Percentiles rank a stretch among this genome's conserved stretches.
Evolutionary conservation across 2,329 filamentous ascomycete species (phyloP).

Genomic region (Botrytis porri): DNA sequence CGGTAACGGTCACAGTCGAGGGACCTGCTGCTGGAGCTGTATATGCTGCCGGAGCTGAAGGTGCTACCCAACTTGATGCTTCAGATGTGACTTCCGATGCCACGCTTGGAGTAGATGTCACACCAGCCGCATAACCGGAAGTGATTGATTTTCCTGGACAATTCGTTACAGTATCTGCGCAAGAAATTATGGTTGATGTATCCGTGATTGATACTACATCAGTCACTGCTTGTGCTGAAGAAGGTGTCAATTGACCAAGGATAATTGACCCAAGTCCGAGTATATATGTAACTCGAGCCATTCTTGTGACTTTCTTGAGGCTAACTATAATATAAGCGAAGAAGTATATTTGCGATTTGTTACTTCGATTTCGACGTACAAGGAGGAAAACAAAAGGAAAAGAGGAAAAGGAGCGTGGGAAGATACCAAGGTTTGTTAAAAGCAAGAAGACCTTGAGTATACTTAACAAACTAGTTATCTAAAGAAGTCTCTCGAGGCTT

Average conservation of each 20-base stretch:
- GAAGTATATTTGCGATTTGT: not conserved
- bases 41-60: not conserved
- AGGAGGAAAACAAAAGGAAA: not conserved
- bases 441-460: not conserved
- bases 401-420: not conserved
- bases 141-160: not conserved
- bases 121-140: not conserved
- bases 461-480: slow-evolving; percentile 1
- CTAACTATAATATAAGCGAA: not conserved
- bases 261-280: slow-evolving; percentile 1
- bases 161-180: slow-evolving; percentile 13
- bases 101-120: not conserved
- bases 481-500: not conserved
- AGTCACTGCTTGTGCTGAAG: not conserved
- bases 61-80: not conserved
- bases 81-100: not conserved
- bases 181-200: slow-evolving; percentile 13
- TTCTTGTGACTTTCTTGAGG: not conserved
- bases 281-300: slow-evolving; percentile 6
- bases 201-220: slow-evolving; percentile 7
- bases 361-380: not conserved
- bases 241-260: slow-evolving; percentile 1
- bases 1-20: slow-evolving; percentile 2
- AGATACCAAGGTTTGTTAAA: not conserved
- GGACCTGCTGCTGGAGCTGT: not conserved